Evolutionary conservation across 768 basidiomycete species (phyloP), one percentile per base, ranked within the genome.

Genomic region (Tephrocybe sp.): DNA sequence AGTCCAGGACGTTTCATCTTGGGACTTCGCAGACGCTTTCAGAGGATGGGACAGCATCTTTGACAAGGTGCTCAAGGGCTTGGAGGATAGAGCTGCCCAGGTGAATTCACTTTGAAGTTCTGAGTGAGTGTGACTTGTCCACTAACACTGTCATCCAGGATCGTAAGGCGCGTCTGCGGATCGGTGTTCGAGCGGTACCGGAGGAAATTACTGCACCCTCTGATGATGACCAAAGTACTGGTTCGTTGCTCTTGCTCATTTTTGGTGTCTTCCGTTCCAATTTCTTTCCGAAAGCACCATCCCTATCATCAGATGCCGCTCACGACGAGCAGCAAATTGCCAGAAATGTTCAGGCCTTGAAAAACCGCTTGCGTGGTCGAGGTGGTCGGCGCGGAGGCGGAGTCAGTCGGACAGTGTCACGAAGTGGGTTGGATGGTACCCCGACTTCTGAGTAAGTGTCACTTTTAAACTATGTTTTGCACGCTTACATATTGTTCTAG

Each of bases 311-410:
- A 18, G 80, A 83, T 34, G 64, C 70, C 2, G 72, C 81, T 2
- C 77, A 79, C 34, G 92, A 94, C 54, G 92, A 91, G 50, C 88
- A 96, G 62, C 85, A 93, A 59, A 98, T 98, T 53, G 85, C 95
- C 3, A 78, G 90, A 57, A 97, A 95, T 61, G 89, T 97, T 1
- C 87, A 93, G 57, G 91, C 90, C 0, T 75, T 99, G 46, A 97
- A 95, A 68, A 86, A 79, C 44, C 78, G 92, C 26, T 68, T 97
- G 42, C 88, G 91, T 47, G 88, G 88, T 22, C 76, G 86, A 44
- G 87, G 86, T 0, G 82, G 81, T 2, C 71, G 82, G 51, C 76
- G 83, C 48, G 76, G 78, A 16, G 76, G 80, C 37, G 74, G 77
- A 47, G 69, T 75, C 50, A 77, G 82, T 50, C 68, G 78, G 52